Evolutionary conservation across 2,329 filamentous ascomycete genomes (phyloP), one percentile per base, ranked within the genome.

Genomic region (Graphium sp.): DNA sequence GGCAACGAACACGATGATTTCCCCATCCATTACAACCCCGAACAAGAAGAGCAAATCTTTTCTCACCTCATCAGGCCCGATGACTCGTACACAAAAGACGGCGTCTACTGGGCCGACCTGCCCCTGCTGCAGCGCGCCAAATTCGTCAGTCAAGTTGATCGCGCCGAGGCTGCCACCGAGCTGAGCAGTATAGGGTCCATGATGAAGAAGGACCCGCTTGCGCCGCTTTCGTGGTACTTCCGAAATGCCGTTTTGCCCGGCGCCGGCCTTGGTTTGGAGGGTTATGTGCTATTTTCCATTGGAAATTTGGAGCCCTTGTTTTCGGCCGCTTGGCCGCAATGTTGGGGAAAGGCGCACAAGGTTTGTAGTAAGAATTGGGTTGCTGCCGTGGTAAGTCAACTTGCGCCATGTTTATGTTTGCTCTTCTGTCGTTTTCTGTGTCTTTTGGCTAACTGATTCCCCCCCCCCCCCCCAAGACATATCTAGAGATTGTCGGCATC

Each of bases 261-360:
- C 53, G 84, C 84, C 39, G 87, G 87, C 48, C 71, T 95, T 29
- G 77, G 84, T 47, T 68, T 95, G 17, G 87, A 95, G 64, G 87
- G 83, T 42, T 95, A 94, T 47, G 85, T 94, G 23, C 68, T 95
- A 13, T 95, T 95, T 63, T 94, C 85, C 37, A 94, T 95, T 41
- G 87, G 87, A 33, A 94, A 93, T 52, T 60, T 95, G 38, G 73
- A 79, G 45, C 80, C 85, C 5, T 64, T 95, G 8, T 87, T 93
- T 46, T 53, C 70, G 35, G 63, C 69, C 19, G 70, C 73, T 5
- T 95, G 87, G 66, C 68, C 73, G 1, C 41, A 56, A 4, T 95
- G 87, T 60, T 95, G 87, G 87, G 61, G 59, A 9, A 57, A 60
- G 15, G 47, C 46, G 0, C 51, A 65, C 34, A 50, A 60, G 4